Percentiles rank a stretch among this genome's conserved stretches.
Conservation (phyloP, 148 eudicot genomes). For the Vaccinium myrtillus region DNA sequence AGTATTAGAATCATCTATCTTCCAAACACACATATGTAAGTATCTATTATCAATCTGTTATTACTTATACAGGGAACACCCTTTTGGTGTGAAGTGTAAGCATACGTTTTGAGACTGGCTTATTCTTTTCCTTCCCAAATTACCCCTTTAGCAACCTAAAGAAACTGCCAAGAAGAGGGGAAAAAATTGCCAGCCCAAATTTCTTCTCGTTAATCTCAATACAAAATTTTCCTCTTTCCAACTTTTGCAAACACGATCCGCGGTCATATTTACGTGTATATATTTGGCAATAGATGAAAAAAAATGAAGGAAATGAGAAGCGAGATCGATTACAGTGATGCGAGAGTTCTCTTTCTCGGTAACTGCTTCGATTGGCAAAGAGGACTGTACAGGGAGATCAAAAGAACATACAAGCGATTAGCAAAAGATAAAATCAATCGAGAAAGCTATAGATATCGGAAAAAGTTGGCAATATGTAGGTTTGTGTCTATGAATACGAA, state of each 20-base stretch:
- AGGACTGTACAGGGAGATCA: slow-evolving; percentile 41
- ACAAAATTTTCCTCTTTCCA: neutral
- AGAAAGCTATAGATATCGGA: neutral
- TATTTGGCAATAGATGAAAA: neutral
- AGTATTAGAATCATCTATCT: neutral
- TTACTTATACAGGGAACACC: neutral
- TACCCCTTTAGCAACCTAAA: neutral
- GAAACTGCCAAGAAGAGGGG: neutral
- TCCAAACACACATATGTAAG: neutral
- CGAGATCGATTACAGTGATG: slow-evolving; percentile 47
- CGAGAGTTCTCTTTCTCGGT: slow-evolving; percentile 44
- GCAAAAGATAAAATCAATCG: neutral
- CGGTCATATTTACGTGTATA: neutral
- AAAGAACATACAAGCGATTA: slow-evolving; percentile 12
- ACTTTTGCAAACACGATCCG: neutral
- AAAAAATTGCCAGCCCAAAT: neutral
- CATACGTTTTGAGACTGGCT: neutral
- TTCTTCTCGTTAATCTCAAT: neutral
- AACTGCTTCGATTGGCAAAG: slow-evolving; percentile 53
- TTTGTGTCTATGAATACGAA: neutral
- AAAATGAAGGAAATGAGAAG: slow-evolving; percentile 5
- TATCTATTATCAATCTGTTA: neutral
- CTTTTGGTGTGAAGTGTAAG: neutral
- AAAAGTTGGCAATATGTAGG: neutral
- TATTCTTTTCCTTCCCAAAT: neutral